Base-by-base conservation (phyloP, 2,329 filamentous ascomycete genomes). In the Fusarium oligoseptatum region DNA sequence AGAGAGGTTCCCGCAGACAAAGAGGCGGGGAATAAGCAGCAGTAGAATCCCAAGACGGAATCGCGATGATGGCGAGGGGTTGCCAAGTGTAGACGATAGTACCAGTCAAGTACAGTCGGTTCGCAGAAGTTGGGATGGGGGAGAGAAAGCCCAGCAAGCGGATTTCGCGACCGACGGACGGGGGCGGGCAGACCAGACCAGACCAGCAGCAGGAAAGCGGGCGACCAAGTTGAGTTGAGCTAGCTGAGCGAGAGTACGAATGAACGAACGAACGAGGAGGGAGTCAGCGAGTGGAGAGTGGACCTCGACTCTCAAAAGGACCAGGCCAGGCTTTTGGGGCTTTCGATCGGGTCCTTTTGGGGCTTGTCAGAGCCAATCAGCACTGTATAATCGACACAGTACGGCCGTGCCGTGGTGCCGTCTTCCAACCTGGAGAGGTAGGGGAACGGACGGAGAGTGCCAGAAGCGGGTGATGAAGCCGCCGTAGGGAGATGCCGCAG, bases 231-330 rank as follows among this genome's bases (percentile, higher is more conserved):
- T 37, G 48, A 67, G 60, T 62, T 70, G 67, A 60, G 45, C 65
- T 55, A 57, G 45, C 65, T 57, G 60, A 72, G 64, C 60, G 60
- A 68, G 58, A 61, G 58, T 50, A 50, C 68, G 58, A 70, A 57
- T 56, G 70, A 69, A 64, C 41, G 70, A 66, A 48, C 50, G 63
- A 74, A 48, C 68, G 64, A 72, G 65, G 43, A 66, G 64, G 56
- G 64, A 65, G 58, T 64, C 70, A 66, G 65, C 66, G 64, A 73
- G 69, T 70, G 67, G 72, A 71, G 74, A 70, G 70, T 65, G 65
- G 60, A 71, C 68, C 66, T 58, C 62, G 67, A 72, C 71, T 71
- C 61, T 64, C 71, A 77, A 77, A 76, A 76, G 73, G 66, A 70
- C 71, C 68, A 67, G 63, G 57, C 65, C 63, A 41, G 74, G 67